These are phyloP conservation scores for Dendrostoma leiphaemia DNA, from an alignment of 2,329 filamentous ascomycete genomes.

Conservation along the genomic window DNA sequence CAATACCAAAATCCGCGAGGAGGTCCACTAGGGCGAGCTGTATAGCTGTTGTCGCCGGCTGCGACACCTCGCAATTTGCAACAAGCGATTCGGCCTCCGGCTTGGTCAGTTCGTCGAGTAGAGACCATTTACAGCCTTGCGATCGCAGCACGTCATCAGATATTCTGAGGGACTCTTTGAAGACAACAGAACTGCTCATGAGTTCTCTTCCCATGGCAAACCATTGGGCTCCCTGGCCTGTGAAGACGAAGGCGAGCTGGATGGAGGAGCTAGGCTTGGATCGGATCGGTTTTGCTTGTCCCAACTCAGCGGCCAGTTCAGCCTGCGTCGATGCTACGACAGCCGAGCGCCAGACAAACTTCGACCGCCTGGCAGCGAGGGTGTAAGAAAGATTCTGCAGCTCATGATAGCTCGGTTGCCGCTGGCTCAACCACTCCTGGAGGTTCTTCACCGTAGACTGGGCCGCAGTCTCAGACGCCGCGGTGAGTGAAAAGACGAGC, in stretches of 20 bases:
- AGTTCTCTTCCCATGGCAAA: slow-evolving; percentile 23
- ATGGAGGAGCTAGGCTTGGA: not conserved
- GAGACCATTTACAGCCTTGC: slow-evolving; percentile 1
- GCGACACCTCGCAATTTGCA: slow-evolving; percentile 5
- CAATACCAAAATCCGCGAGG: slow-evolving; percentile 24
- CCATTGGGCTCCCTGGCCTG: slow-evolving; percentile 34
- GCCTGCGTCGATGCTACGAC: slow-evolving; percentile 20
- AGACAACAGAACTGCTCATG: not conserved
- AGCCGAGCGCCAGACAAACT: slow-evolving; percentile 25
- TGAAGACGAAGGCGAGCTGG: slow-evolving; percentile 27
- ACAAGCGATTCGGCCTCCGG: slow-evolving; percentile 9
- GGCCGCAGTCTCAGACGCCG: not conserved
- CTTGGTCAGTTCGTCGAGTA: slow-evolving; percentile 1
- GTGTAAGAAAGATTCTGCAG: slow-evolving; percentile 24
- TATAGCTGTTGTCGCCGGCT: slow-evolving; percentile 34
- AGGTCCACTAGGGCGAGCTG: slow-evolving; percentile 37
- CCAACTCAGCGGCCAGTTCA: not conserved
- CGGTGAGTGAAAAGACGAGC: not conserved
- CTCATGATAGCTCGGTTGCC: not conserved
- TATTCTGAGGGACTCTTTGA: not conserved
- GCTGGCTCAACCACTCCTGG: not conserved
- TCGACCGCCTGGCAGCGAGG: slow-evolving; percentile 24
- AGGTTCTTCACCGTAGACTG: not conserved
- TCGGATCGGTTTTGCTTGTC: not conserved
- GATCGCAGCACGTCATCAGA: not conserved